Evolutionary conservation across 805 yeast species (phyloP), one percentile per base, ranked within the genome.

Genomic region (Pichia deserticola): DNA sequence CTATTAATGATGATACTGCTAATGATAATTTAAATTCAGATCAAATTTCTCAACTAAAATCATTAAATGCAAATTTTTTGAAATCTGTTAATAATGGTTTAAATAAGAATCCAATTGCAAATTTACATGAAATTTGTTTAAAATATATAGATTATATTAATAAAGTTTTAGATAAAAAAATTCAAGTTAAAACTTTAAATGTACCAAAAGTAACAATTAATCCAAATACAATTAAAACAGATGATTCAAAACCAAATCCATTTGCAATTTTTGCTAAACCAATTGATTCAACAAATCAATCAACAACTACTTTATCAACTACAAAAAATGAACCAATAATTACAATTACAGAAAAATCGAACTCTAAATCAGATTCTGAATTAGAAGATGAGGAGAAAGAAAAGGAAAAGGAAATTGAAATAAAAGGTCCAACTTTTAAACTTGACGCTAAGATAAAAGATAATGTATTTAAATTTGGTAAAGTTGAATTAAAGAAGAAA

Each of bases 401-500:
- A 3, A 82, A 77, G 33, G 42, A 40, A 25, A 49, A 48, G 15
- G 82, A 77, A 27, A 64, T 81, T 35, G 82, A 80, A 61, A 75
- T 84, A 25, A 76, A 84, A 63, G 95, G 95, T 1, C 95, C 95
- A 13, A 65, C 71, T 4, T 86, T 87, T 62, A 74, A 73, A 4
- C 47, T 79, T 35, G 65, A 60, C 8, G 58, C 82, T 48, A 73
- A 73, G 5, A 71, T 78, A 3, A 69, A 70, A 4, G 70, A 73
- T 49, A 71, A 80, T n/a, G 77, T 75, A 6, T 79, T 79, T 62
- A 69, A 72, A 32, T 73, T 79, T 50, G 72, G 71, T 15, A 51
- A 58, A 28, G 67, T 57, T 27, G 67, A 70, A 5, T 62, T 64
- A 30, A 61, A 61, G 20, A 66, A 62, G 39, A 62, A 52, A 13